These are phyloP conservation scores for Amorphotheca resinae DNA, from an alignment of 495 filamentous ascomycete genomes.

Conservation along the genomic window DNA sequence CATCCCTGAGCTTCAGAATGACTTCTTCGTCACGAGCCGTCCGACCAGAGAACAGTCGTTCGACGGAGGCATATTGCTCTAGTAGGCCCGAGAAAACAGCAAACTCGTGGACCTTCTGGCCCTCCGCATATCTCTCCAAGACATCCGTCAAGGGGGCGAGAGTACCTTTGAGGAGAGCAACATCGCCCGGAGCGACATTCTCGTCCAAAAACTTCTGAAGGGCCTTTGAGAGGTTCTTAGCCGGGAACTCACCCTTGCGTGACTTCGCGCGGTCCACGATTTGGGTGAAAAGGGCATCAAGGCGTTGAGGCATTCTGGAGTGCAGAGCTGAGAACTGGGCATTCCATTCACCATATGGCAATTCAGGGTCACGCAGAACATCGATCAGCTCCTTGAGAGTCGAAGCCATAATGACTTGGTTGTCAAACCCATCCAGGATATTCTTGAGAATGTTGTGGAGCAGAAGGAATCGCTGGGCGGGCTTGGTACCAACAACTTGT, in stretches of 20 bases:
- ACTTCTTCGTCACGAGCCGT: conserved; percentile 87
- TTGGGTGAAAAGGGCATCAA: conserved; percentile 67
- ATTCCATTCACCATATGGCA: conserved; percentile 94
- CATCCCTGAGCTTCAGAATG: conserved; percentile 83
- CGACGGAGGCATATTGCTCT: conserved; percentile 67
- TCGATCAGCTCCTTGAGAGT: conserved; percentile 83
- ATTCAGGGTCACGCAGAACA: conserved; percentile 76
- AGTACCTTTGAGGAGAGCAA: conserved; percentile 54
- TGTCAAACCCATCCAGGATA: conserved; percentile 90
- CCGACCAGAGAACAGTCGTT: conserved; percentile 75
- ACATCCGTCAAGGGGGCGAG: conserved; percentile 70
- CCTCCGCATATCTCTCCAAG: conserved; percentile 73
- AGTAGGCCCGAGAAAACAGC: conserved; percentile 66
- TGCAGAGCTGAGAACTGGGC: conserved; percentile 92
- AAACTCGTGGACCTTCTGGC: conserved; percentile 84
- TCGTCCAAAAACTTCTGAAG: conserved; percentile 84
- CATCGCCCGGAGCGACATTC: conserved; percentile 54
- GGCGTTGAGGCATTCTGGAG: conserved; percentile 87
- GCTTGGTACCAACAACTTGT: conserved; percentile 79
- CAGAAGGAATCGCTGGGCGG: conserved; percentile 72
- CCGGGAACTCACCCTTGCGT: conserved; percentile 79
- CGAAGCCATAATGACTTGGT: conserved; percentile 86
- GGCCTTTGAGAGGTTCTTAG: conserved; percentile 73
- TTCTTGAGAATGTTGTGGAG: conserved; percentile 70
- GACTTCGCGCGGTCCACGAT: conserved; percentile 71